Conservation (phyloP, 768 basidiomycete species). For the Leccinum ochraceum region DNA sequence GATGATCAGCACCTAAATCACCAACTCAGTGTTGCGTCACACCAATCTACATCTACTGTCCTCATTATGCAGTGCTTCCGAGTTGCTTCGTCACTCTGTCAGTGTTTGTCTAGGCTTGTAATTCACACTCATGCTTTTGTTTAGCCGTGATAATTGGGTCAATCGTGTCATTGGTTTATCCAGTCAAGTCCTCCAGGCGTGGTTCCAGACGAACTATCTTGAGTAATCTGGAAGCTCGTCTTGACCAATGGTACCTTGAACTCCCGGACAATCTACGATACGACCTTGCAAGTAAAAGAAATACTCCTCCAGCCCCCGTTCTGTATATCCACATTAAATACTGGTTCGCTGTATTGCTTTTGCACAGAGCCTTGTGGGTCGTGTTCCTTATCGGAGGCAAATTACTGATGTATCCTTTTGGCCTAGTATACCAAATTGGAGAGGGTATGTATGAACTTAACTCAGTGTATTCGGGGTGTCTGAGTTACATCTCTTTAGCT, state of each 20-base stretch:
- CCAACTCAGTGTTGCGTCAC: conserved; percentile 37
- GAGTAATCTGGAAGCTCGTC: conserved; percentile 57
- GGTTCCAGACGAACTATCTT: conserved; percentile 50
- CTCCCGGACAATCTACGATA: conserved; percentile 65
- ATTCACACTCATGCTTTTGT: conserved; percentile 3
- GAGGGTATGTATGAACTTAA: conserved; percentile 52
- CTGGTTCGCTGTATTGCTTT: conserved; percentile 70
- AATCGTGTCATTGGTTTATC: conserved; percentile 69
- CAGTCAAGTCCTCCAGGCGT: conserved; percentile 53
- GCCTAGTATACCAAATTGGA: conserved; percentile 70
- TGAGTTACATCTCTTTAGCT: conserved; percentile 30
- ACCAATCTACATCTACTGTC: conserved; percentile 40
- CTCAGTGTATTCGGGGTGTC: background rate
- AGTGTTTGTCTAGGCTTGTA: conserved; percentile 24
- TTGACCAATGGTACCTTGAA: conserved; percentile 75
- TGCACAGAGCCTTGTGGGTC: conserved; percentile 80
- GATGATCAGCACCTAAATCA: conserved; percentile 58
- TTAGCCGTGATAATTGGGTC: conserved; percentile 67
- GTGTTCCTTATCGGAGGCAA: conserved; percentile 3
- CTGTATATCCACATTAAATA: conserved; percentile 73
- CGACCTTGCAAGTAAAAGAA: conserved; percentile 54
- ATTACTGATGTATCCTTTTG: conserved; percentile 13
- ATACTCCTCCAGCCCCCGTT: conserved; percentile 61
- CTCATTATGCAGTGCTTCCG: conserved; percentile 57
- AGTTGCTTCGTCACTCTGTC: conserved; percentile 60